Conservation (phyloP, 306 rosid species). For the Dicorynia guianensis region DNA sequence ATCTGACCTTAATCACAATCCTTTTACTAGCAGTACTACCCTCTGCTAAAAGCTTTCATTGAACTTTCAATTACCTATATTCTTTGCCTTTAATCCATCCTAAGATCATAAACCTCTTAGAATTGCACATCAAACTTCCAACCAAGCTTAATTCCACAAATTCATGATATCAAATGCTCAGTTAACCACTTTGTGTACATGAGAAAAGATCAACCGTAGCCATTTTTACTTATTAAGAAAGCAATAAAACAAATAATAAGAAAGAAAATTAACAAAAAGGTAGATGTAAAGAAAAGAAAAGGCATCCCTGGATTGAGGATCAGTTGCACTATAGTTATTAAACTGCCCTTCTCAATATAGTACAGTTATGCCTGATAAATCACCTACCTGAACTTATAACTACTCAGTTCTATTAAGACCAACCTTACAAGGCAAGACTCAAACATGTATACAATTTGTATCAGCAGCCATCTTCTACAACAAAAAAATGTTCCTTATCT, state of each 20-base stretch:
- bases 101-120: background rate
- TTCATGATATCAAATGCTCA: conserved; percentile 15
- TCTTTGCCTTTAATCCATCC: background rate
- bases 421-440: background rate
- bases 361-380: background rate
- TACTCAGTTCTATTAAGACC: background rate
- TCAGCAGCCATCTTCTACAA: background rate
- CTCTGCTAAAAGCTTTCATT: background rate
- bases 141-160: conserved; percentile 3
- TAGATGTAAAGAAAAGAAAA: background rate
- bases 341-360: background rate
- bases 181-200: background rate
- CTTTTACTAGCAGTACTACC: background rate
- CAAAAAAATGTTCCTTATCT: background rate
- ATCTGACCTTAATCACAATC: conserved; percentile 14
- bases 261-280: background rate
- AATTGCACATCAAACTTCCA: background rate
- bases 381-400: background rate
- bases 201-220: background rate
- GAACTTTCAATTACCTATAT: background rate
- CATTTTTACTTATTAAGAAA: conserved; percentile 16
- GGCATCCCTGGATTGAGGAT: background rate
- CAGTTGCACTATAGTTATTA: background rate
- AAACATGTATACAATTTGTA: background rate
- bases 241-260: background rate